A percentile compares a stretch with the other conserved stretches of the same genome.
Evolutionary conservation across 352 stramenopile species (phyloP).

Genomic region (Pythium diclinum): DNA sequence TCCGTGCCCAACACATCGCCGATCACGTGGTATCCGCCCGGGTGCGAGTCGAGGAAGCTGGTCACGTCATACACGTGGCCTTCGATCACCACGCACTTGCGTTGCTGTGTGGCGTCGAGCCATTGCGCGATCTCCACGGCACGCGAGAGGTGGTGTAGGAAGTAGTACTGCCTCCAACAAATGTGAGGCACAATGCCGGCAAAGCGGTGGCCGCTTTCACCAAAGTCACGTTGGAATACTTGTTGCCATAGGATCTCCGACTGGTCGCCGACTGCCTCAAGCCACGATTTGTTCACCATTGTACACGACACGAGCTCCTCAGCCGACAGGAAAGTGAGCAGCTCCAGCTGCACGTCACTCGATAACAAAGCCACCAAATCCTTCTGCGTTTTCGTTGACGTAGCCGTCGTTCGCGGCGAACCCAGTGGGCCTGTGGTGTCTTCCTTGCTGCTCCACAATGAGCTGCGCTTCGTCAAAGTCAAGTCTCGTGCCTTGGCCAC

Average conservation of each 20-base stretch:
- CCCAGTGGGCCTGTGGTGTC: neutral
- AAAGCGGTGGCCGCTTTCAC: slow-evolving; percentile 50
- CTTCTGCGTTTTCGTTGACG: neutral
- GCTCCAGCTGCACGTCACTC: slow-evolving; percentile 43
- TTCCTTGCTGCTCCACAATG: neutral
- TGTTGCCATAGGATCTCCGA: slow-evolving; percentile 46
- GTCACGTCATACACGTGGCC: slow-evolving; percentile 67
- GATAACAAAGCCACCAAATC: slow-evolving; percentile 31
- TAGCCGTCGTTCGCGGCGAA: neutral
- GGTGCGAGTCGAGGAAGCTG: slow-evolving; percentile 62
- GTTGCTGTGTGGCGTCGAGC: slow-evolving; percentile 34
- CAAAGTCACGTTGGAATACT: slow-evolving; percentile 56
- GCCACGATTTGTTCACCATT: slow-evolving; percentile 44
- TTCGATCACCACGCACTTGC: slow-evolving; percentile 63
- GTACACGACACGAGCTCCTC: slow-evolving; percentile 44
- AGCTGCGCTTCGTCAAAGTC: neutral
- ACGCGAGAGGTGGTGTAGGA: slow-evolving; percentile 59
- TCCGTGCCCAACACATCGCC: slow-evolving; percentile 66
- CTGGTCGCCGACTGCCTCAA: slow-evolving; percentile 29
- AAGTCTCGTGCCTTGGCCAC: slow-evolving; percentile 22
- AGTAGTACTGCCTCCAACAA: slow-evolving; percentile 71
- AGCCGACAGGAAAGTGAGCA: slow-evolving; percentile 50
- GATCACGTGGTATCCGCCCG: slow-evolving; percentile 67
- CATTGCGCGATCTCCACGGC: slow-evolving; percentile 60
- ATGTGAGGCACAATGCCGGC: slow-evolving; percentile 44